Evolutionary conservation across 768 basidiomycete species (phyloP).

Genomic region (Wakefieldia striispora): DNA sequence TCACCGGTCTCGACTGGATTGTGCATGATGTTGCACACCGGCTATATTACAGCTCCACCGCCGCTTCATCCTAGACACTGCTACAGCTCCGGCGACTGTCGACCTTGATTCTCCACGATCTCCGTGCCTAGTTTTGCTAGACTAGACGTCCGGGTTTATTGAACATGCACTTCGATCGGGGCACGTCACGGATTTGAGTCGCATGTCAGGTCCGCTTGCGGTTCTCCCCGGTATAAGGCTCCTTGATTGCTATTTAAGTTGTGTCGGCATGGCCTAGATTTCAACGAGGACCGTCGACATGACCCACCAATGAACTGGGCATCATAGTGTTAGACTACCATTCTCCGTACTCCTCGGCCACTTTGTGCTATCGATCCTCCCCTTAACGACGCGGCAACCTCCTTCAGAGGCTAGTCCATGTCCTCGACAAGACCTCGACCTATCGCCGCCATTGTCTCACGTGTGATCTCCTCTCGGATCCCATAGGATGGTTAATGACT

Average conservation of each 20-base stretch:
- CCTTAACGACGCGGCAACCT: constrained; percentile 17
- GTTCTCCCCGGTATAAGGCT: constrained; percentile 8
- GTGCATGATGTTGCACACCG: constrained; percentile 85
- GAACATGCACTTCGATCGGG: constrained; percentile 7
- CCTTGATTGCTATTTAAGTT: constrained; percentile 7
- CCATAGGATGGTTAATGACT: constrained; percentile 6
- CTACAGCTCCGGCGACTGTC: neutral
- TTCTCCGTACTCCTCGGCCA: constrained; percentile 7
- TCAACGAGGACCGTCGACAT: constrained; percentile 3
- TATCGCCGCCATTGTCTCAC: constrained; percentile 28
- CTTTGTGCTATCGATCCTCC: constrained; percentile 13
- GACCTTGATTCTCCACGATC: constrained; percentile 8
- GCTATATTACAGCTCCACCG: constrained; percentile 72
- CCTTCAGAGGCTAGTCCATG: constrained; percentile 13
- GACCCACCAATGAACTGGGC: constrained; percentile 8
- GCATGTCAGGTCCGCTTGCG: constrained; percentile 8
- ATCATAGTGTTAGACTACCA: neutral
- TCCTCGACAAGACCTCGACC: constrained; percentile 9
- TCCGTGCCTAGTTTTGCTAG: constrained; percentile 8
- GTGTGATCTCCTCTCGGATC: constrained; percentile 16
- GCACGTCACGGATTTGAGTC: constrained; percentile 6
- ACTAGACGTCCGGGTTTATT: neutral
- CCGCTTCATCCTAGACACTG: constrained; percentile 5
- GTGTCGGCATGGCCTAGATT: constrained; percentile 9
- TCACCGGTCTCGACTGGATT: constrained; percentile 88